Evolutionary conservation across 1,284 basidiomycete species (phyloP), one percentile per base, ranked within the genome.

Genomic region (Boletus smithii): DNA sequence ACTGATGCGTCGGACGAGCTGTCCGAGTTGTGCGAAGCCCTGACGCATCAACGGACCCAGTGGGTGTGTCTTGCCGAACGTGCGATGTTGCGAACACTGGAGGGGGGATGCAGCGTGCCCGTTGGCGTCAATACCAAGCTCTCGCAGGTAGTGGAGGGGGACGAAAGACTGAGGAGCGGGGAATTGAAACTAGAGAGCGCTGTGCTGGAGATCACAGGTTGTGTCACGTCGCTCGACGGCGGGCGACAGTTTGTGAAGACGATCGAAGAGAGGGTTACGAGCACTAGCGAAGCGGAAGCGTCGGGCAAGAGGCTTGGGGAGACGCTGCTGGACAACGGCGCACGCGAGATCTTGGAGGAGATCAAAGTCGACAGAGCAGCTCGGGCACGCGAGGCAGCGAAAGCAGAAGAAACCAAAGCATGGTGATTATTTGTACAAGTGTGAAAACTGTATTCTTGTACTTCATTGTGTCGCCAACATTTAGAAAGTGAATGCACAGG

Each of bases 71-170:
- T 76, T 17, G 91, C 91, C 7, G 97, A 99, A 69, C 81, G 95
- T 10, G 88, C 88, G 1, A 85, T 91, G 66, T 74, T 99, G 53
- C 77, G 86, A 30, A 85, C 89, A 30, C 75, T 99, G 44, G 95
- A 99, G 67, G 97, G 97, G 10, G 97, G 95, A 23, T 99, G 97
- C 69, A 95, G 90, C 50, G 93, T 99, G 1, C 97, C 95, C 0
- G 94, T 98, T n/a, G 95, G 95, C 14, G 86, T 92, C 26, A 74
- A 79, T 49, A 86, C 82, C 38, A 66, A 65, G 44, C 59, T 84
- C 52, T 59, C 50, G 1, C 43, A 53, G 0, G 49, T 61, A 2
- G 45, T 58, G 8, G 58, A 58, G 27, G 59, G 57, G 2, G 18
- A 43, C 0, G 56, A 61, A 65, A 61, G 48, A 63, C 54, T 53